Conservation (phyloP, 805 yeast species). For the Yarrowia sp. region DNA sequence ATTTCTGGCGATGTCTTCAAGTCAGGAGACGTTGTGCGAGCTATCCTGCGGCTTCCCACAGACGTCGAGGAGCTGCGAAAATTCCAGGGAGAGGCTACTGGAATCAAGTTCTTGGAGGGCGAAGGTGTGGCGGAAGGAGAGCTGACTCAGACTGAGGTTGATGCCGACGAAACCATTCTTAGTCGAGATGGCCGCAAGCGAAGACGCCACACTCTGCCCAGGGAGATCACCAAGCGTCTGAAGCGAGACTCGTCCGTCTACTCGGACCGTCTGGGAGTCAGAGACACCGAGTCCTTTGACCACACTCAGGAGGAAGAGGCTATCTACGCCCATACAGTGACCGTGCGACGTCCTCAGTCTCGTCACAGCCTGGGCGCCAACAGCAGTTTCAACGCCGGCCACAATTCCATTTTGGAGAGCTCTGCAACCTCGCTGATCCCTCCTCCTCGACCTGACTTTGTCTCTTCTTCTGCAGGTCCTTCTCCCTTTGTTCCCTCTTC, state of each 20-base stretch:
- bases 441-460: conserved; percentile 15
- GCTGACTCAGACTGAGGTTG: neutral
- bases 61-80: conserved; percentile 12
- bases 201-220: conserved; percentile 15
- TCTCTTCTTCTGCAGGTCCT: neutral
- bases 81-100: conserved; percentile 8
- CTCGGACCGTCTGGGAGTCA: conserved; percentile 4
- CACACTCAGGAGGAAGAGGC: conserved; percentile 15
- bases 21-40: conserved; percentile 17
- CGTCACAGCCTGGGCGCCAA: neutral
- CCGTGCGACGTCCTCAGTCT: conserved; percentile 3
- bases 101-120: conserved; percentile 4
- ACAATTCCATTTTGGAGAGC: conserved; percentile 26
- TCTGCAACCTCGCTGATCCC: conserved; percentile 8
- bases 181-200: conserved; percentile 25
- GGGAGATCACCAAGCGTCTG: conserved; percentile 26
- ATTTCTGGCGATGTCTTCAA: conserved; percentile 11
- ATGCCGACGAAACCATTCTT: neutral
- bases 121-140: neutral
- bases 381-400: neutral
- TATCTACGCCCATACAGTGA: conserved; percentile 17
- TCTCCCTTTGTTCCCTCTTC: conserved; percentile 2
- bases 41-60: conserved; percentile 30
- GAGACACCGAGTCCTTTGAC: conserved; percentile 18
- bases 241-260: conserved; percentile 35